Base-by-base conservation (phyloP, 164 flowering plant genomes). In the Sedum album region DNA sequence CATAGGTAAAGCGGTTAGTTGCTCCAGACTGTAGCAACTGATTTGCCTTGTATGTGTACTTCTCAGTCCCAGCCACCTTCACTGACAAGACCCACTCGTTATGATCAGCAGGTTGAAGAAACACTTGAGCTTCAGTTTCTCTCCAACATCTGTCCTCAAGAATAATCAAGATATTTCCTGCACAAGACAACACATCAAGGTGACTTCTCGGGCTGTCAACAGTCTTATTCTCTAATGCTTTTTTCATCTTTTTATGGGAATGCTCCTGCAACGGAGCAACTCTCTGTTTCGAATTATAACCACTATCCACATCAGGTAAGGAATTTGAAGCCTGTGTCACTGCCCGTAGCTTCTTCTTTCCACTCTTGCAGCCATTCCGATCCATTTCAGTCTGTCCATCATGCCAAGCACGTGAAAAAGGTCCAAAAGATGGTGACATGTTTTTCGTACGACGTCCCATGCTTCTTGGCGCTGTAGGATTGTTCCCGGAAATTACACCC, bases 1-100 rank as follows among this genome's bases (percentile, higher is more conserved):
- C 94, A 90, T 92, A 96, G 17, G 96, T 88, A 68, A 72, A 88
- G 33, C 99, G 93, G 66, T 95, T 95, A 60, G 94, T 84, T 46
- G 92, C 75, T 57, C 96, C 97, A 62, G 96, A 87, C 82, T 88
- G 99, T 76, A 95, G 66, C 79, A 89, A 79, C 65, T 92, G 92
- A 74, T 83, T 86, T 15, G 97, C 93, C 79, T 90, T 95, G 73
- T 86, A 81, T 8, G 94, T 79, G 80, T 85, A 89, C 73, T 72
- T 90, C 21, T 86, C 85, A 15, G 49, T 42, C 66, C 94, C 99
- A 4, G 84, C 78, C 42, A 84, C 13, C 69, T 90, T 95, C 25
- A 95, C 90, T 30, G 81, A 75, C 46, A 95, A 83, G 73, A 75
- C 83, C 99, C 99, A 92, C 66, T 95, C 99, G 75, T 85, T 88